Evolutionary conservation across 1,139 yeast species (phyloP).

Genomic region (Citeromyces siamensis): DNA sequence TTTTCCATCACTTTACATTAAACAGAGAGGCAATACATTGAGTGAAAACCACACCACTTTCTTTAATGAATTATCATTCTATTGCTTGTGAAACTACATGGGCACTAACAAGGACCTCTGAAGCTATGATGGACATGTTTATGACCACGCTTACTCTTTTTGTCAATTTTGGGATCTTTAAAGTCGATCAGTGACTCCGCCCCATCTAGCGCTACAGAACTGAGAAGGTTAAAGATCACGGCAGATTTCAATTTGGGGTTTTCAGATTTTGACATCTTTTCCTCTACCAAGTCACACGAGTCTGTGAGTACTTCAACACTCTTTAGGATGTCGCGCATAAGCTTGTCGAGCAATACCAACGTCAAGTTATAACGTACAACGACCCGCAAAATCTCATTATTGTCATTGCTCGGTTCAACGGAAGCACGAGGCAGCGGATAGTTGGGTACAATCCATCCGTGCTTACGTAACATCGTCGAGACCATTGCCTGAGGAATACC

Average conservation of each 20-base stretch:
- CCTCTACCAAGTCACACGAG: conserved; percentile 24
- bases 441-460: conserved; percentile 86
- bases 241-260: conserved; percentile 13
- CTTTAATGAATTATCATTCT: too few species aligned
- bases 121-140: conserved; percentile 28
- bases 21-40: too few species aligned
- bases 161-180: conserved; percentile 8
- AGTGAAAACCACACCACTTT: too few species aligned
- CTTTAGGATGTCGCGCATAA: conserved; percentile 53
- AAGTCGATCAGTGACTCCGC: conserved; percentile 18
- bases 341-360: conserved; percentile 58
- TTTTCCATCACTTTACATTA: too few species aligned
- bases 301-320: conserved; percentile 40
- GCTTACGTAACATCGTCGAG: conserved; percentile 61
- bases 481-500: conserved; percentile 78
- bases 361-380: conserved; percentile 70
- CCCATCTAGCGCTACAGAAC: conserved; percentile 26
- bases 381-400: conserved; percentile 66
- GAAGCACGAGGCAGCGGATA: conserved; percentile 55
- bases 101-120: conserved; percentile 50
- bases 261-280: conserved; percentile 14
- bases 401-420: conserved; percentile 17
- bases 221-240: conserved; percentile 21
- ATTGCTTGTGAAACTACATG: too few species aligned
- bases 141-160: conserved; percentile 18